phyloP scores from a whole-genome alignment of 345 rosid species.

The Microcos paniculata region DNA sequence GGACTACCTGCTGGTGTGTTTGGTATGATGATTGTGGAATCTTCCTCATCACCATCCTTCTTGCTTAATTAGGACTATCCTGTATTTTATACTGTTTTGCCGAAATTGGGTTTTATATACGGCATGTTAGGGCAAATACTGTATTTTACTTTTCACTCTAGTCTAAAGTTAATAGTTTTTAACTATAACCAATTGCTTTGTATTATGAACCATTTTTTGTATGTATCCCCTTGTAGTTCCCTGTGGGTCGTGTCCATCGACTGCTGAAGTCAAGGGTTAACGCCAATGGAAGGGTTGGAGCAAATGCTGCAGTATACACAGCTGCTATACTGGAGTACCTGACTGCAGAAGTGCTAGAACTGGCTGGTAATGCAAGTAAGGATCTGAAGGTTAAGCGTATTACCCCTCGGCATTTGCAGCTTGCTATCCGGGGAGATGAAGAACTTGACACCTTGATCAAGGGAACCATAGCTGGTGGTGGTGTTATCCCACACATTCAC shows the following conservation, averaged over 20 bases:
- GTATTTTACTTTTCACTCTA: background rate
- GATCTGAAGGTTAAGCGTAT: conserved; percentile 75
- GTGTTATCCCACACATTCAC: conserved; percentile 79
- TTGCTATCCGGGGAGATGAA: conserved; percentile 69
- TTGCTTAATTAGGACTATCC: background rate
- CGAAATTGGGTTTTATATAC: background rate
- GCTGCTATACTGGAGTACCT: conserved; percentile 67
- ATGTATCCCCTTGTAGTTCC: conserved; percentile 41
- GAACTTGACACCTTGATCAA: conserved; percentile 73
- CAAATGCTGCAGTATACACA: conserved; percentile 75
- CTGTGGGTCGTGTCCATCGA: conserved; percentile 69
- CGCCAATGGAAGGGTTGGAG: conserved; percentile 74
- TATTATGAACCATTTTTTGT: background rate
- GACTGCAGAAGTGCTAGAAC: conserved; percentile 67
- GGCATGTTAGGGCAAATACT: background rate
- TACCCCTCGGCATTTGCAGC: conserved; percentile 70
- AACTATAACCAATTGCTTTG: background rate
- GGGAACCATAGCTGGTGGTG: conserved; percentile 75
- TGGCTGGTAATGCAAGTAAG: conserved; percentile 75
- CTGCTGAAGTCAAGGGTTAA: conserved; percentile 57
- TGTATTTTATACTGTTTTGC: background rate
- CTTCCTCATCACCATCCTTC: background rate
- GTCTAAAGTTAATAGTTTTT: background rate
- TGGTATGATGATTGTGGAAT: background rate
- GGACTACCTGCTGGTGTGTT: background rate